These are phyloP conservation scores for Apophysomyces variabilis DNA, from an alignment of 371 early-diverging fungal species.

Conservation along the genomic window DNA sequence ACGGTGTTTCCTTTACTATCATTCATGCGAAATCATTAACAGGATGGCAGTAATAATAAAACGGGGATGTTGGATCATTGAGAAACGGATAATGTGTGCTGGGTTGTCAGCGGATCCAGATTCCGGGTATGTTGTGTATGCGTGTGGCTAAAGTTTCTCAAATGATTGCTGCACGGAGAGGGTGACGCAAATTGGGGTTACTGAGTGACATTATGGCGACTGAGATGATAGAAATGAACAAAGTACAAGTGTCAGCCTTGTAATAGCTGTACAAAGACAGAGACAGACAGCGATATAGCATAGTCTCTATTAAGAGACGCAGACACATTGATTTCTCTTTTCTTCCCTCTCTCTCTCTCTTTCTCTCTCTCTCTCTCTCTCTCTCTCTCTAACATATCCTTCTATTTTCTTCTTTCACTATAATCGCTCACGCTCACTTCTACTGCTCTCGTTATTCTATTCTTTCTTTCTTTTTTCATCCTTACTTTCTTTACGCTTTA, in stretches of 20 bases:
- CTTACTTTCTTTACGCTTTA: background rate
- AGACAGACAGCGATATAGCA: background rate
- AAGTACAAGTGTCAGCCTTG: background rate
- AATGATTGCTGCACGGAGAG: background rate
- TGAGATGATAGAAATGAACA: no score
- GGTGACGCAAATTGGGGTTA: slow-evolving; percentile 7
- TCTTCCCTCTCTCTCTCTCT: background rate
- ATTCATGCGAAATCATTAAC: no score
- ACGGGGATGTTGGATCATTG: no score
- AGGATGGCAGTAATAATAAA: no score
- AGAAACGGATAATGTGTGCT: no score
- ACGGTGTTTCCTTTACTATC: no score
- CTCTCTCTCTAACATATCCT: background rate
- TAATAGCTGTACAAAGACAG: background rate
- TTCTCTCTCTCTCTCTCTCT: background rate
- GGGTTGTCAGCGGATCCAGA: no score
- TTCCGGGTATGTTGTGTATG: background rate
- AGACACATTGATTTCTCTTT: no score
- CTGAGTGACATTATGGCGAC: no score
- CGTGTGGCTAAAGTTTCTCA: slow-evolving; percentile 4
- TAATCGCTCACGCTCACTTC: background rate
- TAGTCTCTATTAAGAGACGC: no score
- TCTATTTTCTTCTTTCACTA: background rate
- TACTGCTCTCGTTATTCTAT: background rate
- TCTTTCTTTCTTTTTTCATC: background rate